A percentile compares a stretch with the other conserved stretches of the same genome.
phyloP scores from a whole-genome alignment of 371 early-diverging fungal genomes.

The Circinella umbellata region DNA sequence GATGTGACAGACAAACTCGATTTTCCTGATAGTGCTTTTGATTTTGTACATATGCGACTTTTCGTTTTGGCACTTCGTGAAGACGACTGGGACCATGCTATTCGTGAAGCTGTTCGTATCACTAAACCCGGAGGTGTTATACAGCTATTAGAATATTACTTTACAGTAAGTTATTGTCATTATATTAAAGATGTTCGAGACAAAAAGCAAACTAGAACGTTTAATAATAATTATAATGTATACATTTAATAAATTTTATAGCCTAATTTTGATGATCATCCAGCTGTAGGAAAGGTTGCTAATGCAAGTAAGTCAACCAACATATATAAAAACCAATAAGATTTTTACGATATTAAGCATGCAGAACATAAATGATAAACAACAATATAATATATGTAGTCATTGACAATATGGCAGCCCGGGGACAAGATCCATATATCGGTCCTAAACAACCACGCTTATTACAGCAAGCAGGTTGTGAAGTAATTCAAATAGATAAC shows the following conservation, averaged over 20 bases:
- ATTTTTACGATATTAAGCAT: too few relatives aligned
- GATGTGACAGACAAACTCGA: not conserved
- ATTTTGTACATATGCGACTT: constrained; percentile 8
- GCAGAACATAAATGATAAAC: too few relatives aligned
- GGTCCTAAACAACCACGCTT: constrained; percentile 19
- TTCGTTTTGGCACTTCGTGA: not conserved
- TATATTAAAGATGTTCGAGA: not conserved
- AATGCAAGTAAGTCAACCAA: constrained; percentile 9
- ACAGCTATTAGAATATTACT: constrained; percentile 16
- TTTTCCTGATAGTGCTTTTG: constrained; percentile 9
- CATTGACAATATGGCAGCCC: constrained; percentile 16
- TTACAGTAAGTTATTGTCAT: constrained; percentile 20
- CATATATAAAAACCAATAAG: not conserved
- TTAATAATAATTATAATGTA: not conserved
- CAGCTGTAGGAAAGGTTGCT: constrained; percentile 1
- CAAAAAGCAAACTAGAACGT: too few relatives aligned
- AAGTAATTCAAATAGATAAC: constrained; percentile 21
- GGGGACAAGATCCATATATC: constrained; percentile 32
- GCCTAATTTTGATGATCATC: constrained; percentile 12
- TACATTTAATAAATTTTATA: not conserved
- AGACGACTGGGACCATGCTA: not conserved
- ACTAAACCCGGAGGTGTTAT: constrained; percentile 13
- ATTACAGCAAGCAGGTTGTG: constrained; percentile 16
- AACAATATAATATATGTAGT: constrained; percentile 7
- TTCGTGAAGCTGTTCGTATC: constrained; percentile 3